Evolutionary conservation across 2,329 filamentous ascomycete species (phyloP).

Genomic region (Coleophoma crateriformis): DNA sequence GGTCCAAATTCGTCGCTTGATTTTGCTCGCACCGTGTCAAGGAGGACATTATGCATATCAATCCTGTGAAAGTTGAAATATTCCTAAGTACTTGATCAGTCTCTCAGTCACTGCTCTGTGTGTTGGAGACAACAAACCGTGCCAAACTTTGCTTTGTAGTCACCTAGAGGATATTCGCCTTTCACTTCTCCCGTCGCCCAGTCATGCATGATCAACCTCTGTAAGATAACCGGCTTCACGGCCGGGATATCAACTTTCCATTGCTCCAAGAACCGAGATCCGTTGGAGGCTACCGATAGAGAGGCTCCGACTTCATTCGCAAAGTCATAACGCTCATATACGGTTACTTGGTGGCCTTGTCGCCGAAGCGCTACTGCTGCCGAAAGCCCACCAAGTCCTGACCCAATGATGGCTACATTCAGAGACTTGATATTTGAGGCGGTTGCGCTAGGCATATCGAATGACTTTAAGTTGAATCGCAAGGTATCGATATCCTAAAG

Average conservation of each 20-base stretch:
- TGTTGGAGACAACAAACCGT: constrained; percentile 29
- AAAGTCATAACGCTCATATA: constrained; percentile 62
- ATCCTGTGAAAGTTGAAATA: constrained; percentile 66
- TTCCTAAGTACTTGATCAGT: constrained; percentile 19
- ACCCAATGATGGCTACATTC: background rate
- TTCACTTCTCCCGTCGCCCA: constrained; percentile 64
- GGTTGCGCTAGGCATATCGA: background rate
- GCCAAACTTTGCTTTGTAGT: constrained; percentile 61
- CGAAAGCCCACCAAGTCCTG: constrained; percentile 46
- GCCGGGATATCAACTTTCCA: constrained; percentile 59
- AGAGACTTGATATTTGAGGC: background rate
- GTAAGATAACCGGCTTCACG: constrained; percentile 58
- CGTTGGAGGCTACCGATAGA: constrained; percentile 63
- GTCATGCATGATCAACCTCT: constrained; percentile 62
- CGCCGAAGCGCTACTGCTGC: constrained; percentile 44
- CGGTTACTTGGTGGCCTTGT: constrained; percentile 47
- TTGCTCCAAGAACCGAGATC: constrained; percentile 61
- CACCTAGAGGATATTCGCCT: constrained; percentile 56
- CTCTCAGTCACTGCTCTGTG: background rate
- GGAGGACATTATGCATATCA: constrained; percentile 63
- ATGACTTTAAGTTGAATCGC: background rate
- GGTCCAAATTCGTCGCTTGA: constrained; percentile 40
- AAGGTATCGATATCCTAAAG: no score
- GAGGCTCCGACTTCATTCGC: constrained; percentile 63
- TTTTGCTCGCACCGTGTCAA: constrained; percentile 47